Conservation (phyloP, 2,329 filamentous ascomycete genomes). For the Massarina eburnea region DNA sequence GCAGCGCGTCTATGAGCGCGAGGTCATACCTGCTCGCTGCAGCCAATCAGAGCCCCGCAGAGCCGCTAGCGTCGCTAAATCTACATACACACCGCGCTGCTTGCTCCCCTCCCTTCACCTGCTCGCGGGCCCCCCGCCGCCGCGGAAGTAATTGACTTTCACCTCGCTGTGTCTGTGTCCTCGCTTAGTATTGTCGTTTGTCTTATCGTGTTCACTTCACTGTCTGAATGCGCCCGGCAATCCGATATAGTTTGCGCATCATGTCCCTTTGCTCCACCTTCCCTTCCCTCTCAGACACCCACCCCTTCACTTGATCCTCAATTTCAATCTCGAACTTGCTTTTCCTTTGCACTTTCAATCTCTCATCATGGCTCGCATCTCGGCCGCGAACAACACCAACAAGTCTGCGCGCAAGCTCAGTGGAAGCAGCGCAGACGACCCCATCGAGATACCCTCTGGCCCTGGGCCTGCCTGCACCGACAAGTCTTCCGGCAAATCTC, state of each 20-base stretch:
- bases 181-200: slow-evolving; percentile 12
- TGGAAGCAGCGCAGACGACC: neutral
- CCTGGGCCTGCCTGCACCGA: neutral
- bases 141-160: too few relatives aligned
- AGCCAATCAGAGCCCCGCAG: slow-evolving; percentile 21
- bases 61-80: slow-evolving; percentile 5
- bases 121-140: too few relatives aligned
- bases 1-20: slow-evolving; percentile 28
- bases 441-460: slow-evolving; percentile 1
- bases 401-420: neutral
- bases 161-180: neutral
- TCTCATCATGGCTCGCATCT: neutral
- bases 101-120: neutral
- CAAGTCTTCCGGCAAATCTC: neutral
- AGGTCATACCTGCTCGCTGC: slow-evolving; percentile 18
- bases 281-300: slow-evolving; percentile 12
- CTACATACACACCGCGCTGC: neutral
- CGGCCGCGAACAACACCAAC: too few relatives aligned
- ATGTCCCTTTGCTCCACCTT: slow-evolving; percentile 18
- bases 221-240: too few relatives aligned
- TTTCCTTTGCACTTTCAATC: neutral
- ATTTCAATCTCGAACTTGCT: neutral
- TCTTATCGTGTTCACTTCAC: neutral
- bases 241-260: slow-evolving; percentile 5
- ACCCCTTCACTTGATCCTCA: slow-evolving; percentile 17